Evolutionary conservation across 2,329 filamentous ascomycete species (phyloP), one percentile per base, ranked within the genome.

Genomic region (Pyrenochaeta sp.): DNA sequence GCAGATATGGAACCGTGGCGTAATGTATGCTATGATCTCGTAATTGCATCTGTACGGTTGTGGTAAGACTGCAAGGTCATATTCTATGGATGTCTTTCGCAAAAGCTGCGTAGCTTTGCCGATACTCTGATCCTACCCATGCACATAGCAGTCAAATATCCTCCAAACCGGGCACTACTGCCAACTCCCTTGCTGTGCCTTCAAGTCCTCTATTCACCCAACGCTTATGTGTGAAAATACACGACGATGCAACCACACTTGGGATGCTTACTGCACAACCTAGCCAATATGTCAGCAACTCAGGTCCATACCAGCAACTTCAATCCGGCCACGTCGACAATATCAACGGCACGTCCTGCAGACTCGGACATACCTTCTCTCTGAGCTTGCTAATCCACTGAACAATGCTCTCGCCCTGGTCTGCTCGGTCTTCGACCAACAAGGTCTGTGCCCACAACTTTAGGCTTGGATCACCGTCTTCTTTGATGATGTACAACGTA

Each of bases 401-500:
- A 70, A 90, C 90, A 73, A 95, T 89, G 76, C 93, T 96, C 80
- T 96, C 89, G 49, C 93, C 90, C 81, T 97, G 93, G 76, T 99
- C 95, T 54, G 94, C 92, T 66, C 94, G 85, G 79, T 99, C 95
- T 79, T 99, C 95, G 46, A 99, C 90, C 71, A 99, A 82, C 78
- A 98, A 83, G 43, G 95, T 97, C 83, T 97, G 94, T 44, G 95
- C 95, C 95, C 95, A 99, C 63, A 98, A 83, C 80, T 96, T 93
- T 77, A 99, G 82, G 71, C 91, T 94, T 32, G 95, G 95, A 80
- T 99, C 95, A 51, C 95, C 95, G 73, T 98, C 95, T 78, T 98
- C 94, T 70, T 93, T 89, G 61, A 98, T 91, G 69, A 98, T 85
- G 76, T 98, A 99, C 1, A 99, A 83, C 72, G 96, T 92, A 48